Conservation (phyloP, 2,329 filamentous ascomycete species). For the Xylariaceae sp. region DNA sequence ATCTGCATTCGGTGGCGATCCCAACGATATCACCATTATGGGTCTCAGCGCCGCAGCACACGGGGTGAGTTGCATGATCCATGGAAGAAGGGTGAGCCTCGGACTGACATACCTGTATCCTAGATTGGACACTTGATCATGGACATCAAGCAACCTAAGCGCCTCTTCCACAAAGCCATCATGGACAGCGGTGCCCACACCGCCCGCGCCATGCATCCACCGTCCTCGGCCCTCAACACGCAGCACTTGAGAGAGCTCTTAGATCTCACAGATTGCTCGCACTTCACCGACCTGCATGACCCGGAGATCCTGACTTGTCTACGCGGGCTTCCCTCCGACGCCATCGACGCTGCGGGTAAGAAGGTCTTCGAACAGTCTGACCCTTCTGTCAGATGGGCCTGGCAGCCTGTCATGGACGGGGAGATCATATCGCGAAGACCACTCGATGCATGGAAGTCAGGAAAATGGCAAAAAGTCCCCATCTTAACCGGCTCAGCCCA, state of each 20-base stretch:
- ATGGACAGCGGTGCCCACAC: conserved; percentile 55
- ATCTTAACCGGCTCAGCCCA: no score
- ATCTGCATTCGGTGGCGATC: conserved; percentile 56
- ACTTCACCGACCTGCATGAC: conserved; percentile 37
- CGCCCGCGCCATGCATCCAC: conserved; percentile 47
- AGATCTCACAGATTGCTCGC: no score
- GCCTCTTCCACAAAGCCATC: conserved; percentile 49
- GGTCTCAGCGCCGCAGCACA: conserved; percentile 60
- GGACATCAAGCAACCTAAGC: no score
- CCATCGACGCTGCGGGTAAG: conserved; percentile 37
- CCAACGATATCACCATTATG: conserved; percentile 54
- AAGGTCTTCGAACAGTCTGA: conserved; percentile 39
- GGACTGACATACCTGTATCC: no score
- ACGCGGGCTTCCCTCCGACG: conserved; percentile 34
- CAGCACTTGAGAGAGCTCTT: conserved; percentile 54
- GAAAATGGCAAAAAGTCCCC: no score
- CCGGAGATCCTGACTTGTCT: conserved; percentile 48
- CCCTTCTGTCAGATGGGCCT: conserved; percentile 52
- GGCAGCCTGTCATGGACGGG: conserved; percentile 65
- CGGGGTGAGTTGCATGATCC: conserved; percentile 61
- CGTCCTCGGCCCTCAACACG: conserved; percentile 53
- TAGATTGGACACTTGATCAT: no score
- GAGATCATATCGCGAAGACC: no score
- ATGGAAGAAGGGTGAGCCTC: conserved; percentile 27
- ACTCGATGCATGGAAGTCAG: no score